phyloP scores from a whole-genome alignment of 371 early-diverging fungal genomes.

The Choanephora cucurbitarum region DNA sequence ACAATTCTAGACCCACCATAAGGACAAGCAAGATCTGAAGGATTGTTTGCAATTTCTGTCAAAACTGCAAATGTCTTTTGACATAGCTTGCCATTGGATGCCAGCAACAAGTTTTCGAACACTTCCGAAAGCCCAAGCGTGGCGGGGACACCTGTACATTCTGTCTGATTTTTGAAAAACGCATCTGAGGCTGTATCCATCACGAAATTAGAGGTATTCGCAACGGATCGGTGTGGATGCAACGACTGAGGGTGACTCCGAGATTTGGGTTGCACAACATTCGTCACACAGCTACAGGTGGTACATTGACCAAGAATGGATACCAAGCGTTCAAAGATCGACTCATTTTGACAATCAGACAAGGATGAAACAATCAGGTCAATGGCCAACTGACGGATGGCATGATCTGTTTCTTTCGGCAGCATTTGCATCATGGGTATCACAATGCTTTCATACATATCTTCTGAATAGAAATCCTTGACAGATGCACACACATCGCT shows the following conservation, averaged over 20 bases:
- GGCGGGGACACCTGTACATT: conserved; percentile 35
- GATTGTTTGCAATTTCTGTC: conserved; percentile 47
- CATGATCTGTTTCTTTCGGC: conserved; percentile 50
- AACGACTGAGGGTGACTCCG: not conserved
- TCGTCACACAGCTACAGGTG: conserved; percentile 39
- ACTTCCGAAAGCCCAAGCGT: conserved; percentile 41
- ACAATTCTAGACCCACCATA: conserved; percentile 56
- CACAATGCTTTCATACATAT: conserved; percentile 53
- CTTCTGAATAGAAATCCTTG: conserved; percentile 60
- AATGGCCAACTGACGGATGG: conserved; percentile 50
- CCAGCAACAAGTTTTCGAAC: conserved; percentile 34
- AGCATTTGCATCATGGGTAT: conserved; percentile 60
- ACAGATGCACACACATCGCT: conserved; percentile 59
- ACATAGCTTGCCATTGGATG: conserved; percentile 41
- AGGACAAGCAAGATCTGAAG: conserved; percentile 37
- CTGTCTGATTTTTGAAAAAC: not conserved
- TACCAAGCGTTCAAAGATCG: conserved; percentile 51
- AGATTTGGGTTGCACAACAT: not conserved
- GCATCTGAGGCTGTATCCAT: not conserved
- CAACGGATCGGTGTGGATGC: not conserved
- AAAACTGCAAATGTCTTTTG: conserved; percentile 52
- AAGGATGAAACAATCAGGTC: conserved; percentile 50
- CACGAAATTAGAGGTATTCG: not conserved
- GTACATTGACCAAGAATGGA: conserved; percentile 44
- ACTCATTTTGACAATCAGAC: conserved; percentile 34